These are phyloP conservation scores for Floccularia luteovirens DNA, from an alignment of 768 basidiomycete genomes.

Conservation along the genomic window DNA sequence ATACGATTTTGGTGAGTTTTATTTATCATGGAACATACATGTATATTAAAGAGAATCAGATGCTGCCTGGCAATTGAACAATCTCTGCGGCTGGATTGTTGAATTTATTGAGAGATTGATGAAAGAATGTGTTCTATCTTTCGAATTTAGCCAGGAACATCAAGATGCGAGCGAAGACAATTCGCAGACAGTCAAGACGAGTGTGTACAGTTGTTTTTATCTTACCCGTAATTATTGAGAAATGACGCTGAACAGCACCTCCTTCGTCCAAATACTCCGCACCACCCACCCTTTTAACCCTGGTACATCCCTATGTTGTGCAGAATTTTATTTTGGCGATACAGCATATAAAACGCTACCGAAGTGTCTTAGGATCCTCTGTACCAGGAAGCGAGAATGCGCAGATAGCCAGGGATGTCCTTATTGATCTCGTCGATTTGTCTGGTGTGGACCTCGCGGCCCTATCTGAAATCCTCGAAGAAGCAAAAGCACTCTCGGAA, in stretches of 20 bases:
- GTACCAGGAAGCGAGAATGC: conserved; percentile 54
- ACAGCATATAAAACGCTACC: conserved; percentile 51
- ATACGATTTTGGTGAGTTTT: conserved; percentile 53
- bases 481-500: conserved; percentile 22
- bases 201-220: too few species aligned
- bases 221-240: not conserved
- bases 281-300: conserved; percentile 41
- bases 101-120: conserved; percentile 54
- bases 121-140: conserved; percentile 41
- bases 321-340: conserved; percentile 41
- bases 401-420: conserved; percentile 53
- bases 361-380: conserved; percentile 41
- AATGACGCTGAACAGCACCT: not conserved
- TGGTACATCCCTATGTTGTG: conserved; percentile 57
- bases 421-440: conserved; percentile 55
- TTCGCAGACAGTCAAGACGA: too few species aligned
- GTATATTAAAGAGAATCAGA: conserved; percentile 26
- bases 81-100: conserved; percentile 54
- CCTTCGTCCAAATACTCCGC: conserved; percentile 1
- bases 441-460: conserved; percentile 57
- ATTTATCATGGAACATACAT: not conserved
- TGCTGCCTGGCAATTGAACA: conserved; percentile 67
- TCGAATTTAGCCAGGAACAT: conserved; percentile 12
- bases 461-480: conserved; percentile 39
- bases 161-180: conserved; percentile 7